Conservation (phyloP, 2,329 filamentous ascomycete genomes). For the Fusarium brevicatenulatum region DNA sequence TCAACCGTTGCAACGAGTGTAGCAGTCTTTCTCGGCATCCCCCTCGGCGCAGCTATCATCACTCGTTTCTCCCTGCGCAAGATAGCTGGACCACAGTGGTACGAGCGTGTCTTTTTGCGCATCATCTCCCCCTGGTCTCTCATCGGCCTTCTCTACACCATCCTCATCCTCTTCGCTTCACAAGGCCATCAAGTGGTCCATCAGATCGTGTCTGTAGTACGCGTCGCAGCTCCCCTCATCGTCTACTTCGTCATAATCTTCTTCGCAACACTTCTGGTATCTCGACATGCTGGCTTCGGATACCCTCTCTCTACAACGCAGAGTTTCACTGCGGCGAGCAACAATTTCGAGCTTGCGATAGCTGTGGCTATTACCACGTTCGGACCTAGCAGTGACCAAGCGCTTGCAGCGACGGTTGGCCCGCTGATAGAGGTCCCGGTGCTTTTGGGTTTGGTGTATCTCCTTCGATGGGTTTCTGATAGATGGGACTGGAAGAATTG, state of each 20-base stretch:
- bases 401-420: slow-evolving; percentile 83
- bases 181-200: slow-evolving; percentile 81
- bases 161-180: slow-evolving; percentile 84
- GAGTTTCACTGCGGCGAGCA: slow-evolving; percentile 89
- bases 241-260: slow-evolving; percentile 86
- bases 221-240: slow-evolving; percentile 82
- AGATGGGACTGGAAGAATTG: slow-evolving; percentile 52
- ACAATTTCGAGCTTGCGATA: slow-evolving; percentile 93
- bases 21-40: slow-evolving; percentile 86
- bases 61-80: slow-evolving; percentile 73
- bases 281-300: slow-evolving; percentile 74
- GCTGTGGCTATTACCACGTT: slow-evolving; percentile 86
- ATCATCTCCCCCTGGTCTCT: slow-evolving; percentile 78
- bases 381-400: slow-evolving; percentile 80
- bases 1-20: slow-evolving; percentile 79
- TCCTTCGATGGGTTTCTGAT: slow-evolving; percentile 68
- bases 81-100: slow-evolving; percentile 67
- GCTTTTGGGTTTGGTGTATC: slow-evolving; percentile 79
- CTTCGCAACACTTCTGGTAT: slow-evolving; percentile 70
- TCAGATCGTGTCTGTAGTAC: slow-evolving; percentile 83
- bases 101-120: slow-evolving; percentile 75
- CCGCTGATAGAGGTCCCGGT: slow-evolving; percentile 90
- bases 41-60: slow-evolving; percentile 80
- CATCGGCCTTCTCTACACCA: slow-evolving; percentile 86
- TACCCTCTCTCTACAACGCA: slow-evolving; percentile 79